Evolutionary conservation across 2,329 filamentous ascomycete species (phyloP), one percentile per base, ranked within the genome.

Genomic region (Arthrobotrys entomopaga): DNA sequence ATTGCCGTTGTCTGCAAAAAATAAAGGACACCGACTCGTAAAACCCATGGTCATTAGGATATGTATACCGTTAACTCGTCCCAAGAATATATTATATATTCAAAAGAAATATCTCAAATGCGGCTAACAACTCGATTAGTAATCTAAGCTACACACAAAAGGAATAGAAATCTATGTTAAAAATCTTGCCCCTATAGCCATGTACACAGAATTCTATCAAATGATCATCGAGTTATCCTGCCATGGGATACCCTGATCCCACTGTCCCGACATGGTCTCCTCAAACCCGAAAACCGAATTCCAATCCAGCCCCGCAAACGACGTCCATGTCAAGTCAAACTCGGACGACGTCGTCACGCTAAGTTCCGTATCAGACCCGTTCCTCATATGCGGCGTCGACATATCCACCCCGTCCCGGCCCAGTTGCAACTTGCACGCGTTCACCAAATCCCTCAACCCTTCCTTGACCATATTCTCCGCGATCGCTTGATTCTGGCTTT

Each of bases 391-490:
- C 10, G 16, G 46, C 7, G n/a, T 49, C 16, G 46, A 20, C 22
- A 22, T 20, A 3, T 49, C 46, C 2, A 49, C 16, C 3, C 46
- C 46, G 16, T 49, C 46, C 10, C 46, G 46, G 1, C 10, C 10
- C 10, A 49, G n/a, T 19, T 49, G 46, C 16, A 49, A 22, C 16
- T 49, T 49, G 22, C 46, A 49, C 10, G 46, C 46, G 22, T 10
- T 49, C 10, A 49, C 22, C 16, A 49, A 16, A 22, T 49, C 16
- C 10, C n/a, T 16, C 16, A 49, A 19, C 2, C 46, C 46, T 49
- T 49, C 46, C 7, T 49, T 49, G 16, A 20, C 20, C 46, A 49
- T 49, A 20, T 16, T 49, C 46, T 49, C 46, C 46, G 46, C 46
- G 15, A 20, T 20, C 11, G 15, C 20, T 22, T 16, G 46, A 20